These are phyloP conservation scores for Microascus cirrosus DNA, from an alignment of 2,329 filamentous ascomycete species.

Conservation along the genomic window DNA sequence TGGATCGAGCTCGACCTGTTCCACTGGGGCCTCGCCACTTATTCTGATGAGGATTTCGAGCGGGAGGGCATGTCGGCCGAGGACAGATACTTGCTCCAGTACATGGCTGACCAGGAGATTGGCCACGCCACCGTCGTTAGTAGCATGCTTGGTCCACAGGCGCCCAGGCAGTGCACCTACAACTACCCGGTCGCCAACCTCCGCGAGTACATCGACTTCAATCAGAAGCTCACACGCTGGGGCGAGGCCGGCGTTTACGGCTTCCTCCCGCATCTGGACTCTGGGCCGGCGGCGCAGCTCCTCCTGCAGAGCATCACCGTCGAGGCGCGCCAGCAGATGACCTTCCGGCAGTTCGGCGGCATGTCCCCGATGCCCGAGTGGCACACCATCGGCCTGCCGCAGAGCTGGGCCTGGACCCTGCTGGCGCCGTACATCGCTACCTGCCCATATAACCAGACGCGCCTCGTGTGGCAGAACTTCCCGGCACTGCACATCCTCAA, in stretches of 20 bases:
- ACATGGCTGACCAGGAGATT: slow-evolving; percentile 68
- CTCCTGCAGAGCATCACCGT: slow-evolving; percentile 67
- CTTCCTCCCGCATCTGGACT: slow-evolving; percentile 68
- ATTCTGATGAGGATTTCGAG: slow-evolving; percentile 58
- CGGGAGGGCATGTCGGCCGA: slow-evolving; percentile 56
- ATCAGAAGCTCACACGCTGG: slow-evolving; percentile 73
- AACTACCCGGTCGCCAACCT: slow-evolving; percentile 70
- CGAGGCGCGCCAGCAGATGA: slow-evolving; percentile 73
- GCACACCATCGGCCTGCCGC: slow-evolving; percentile 70
- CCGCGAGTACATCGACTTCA: slow-evolving; percentile 71
- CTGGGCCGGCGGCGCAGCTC: slow-evolving; percentile 61
- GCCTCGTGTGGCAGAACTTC: slow-evolving; percentile 78
- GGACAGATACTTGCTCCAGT: slow-evolving; percentile 59
- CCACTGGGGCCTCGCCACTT: slow-evolving; percentile 61
- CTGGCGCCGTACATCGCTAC: slow-evolving; percentile 71
- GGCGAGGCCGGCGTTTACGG: slow-evolving; percentile 74
- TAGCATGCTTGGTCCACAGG: slow-evolving; percentile 63
- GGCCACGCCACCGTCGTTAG: slow-evolving; percentile 67
- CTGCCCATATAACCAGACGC: slow-evolving; percentile 62
- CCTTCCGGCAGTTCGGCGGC: slow-evolving; percentile 74
- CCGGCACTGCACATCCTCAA: slow-evolving; percentile 61
- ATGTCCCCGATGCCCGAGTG: slow-evolving; percentile 74
- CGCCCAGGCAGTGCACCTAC: slow-evolving; percentile 68
- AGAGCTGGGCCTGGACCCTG: slow-evolving; percentile 76
- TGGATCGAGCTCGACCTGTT: slow-evolving; percentile 80